Base-by-base conservation (phyloP, 495 filamentous ascomycete species). In the Penicillium riverlandense region DNA sequence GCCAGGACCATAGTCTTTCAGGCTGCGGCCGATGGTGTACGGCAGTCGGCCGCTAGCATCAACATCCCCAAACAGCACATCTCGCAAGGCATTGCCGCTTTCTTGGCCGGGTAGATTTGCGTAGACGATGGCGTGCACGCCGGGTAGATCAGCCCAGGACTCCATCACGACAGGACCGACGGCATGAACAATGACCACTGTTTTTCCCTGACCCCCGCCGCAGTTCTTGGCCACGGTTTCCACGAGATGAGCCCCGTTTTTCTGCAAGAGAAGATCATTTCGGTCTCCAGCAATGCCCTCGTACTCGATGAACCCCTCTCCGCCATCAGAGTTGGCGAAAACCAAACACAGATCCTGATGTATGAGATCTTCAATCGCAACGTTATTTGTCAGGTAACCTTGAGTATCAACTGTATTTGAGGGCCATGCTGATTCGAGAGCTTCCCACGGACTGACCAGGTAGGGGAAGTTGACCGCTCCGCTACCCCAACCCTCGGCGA, bases 21-120 rank as follows among this genome's bases (percentile, higher is more conserved):
- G 67, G 0, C 69, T 76, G 54, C 86, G 92, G 31, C 85, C 91
- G 42, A 96, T 84, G 0, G 92, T 98, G 61, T 90, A 98, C 0
- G 91, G 91, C 2, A 96, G 67, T 12, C 85, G 83, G 22, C 91
- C 91, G 29, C 84, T 90, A 2, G 90, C 90, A 54, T 95, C 92
- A 14, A 84, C 72, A 9, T 83, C 80, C 11, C 91, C 92, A 34
- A 96, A 88, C 4, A 96, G 69, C 11, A 98, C 75, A 57, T 96
- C 89, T 1, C 77, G 75, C 7, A 98, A 65, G 1, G 90, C 85
- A 40, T 90, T 86, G 8, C 92, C 92, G 34, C 85, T 90, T 59
- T 96, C 90, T 63, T 96, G 79, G 6, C 90, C 89, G 0, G 92
- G 92, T 0, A 98, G 75, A 53, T 96, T 86, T 12, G 88, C 92